phyloP scores from a whole-genome alignment of 345 rosid species.

The Carallia brachiata region DNA sequence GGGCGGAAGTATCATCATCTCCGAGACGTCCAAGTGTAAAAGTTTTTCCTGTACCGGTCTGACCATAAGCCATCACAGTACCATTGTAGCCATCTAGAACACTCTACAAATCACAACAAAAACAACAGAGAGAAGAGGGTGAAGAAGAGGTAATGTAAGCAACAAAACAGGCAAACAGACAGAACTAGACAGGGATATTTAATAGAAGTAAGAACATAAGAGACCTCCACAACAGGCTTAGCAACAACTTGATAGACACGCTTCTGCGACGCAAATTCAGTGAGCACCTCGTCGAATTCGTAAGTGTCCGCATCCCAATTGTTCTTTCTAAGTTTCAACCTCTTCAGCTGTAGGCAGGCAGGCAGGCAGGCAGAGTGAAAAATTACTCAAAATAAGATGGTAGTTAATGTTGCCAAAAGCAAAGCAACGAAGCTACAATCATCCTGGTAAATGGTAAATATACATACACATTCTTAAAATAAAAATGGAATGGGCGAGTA shows the following conservation, averaged over 20 bases:
- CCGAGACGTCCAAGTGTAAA: conserved; percentile 36
- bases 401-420: not conserved
- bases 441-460: no score
- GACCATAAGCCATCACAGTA: conserved; percentile 40
- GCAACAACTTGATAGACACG: conserved; percentile 38
- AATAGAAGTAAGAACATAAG: no score
- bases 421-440: no score
- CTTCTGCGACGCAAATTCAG: conserved; percentile 40
- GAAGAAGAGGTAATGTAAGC: not conserved
- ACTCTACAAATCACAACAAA: conserved; percentile 17
- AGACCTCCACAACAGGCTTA: conserved; percentile 38
- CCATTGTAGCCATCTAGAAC: conserved; percentile 35
- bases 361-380: not conserved
- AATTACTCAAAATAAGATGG: not conserved
- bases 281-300: conserved; percentile 33
- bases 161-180: not conserved
- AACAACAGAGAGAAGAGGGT: no score
- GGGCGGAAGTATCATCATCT: conserved; percentile 30
- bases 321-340: conserved; percentile 34
- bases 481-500: no score
- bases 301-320: conserved; percentile 37
- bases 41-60: conserved; percentile 37
- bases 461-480: no score
- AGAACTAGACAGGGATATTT: not conserved
- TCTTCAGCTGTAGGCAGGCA: conserved; percentile 17